These are phyloP conservation scores for Hapsidospora chrysogenum DNA, from an alignment of 495 filamentous ascomycete genomes.

Conservation along the genomic window DNA sequence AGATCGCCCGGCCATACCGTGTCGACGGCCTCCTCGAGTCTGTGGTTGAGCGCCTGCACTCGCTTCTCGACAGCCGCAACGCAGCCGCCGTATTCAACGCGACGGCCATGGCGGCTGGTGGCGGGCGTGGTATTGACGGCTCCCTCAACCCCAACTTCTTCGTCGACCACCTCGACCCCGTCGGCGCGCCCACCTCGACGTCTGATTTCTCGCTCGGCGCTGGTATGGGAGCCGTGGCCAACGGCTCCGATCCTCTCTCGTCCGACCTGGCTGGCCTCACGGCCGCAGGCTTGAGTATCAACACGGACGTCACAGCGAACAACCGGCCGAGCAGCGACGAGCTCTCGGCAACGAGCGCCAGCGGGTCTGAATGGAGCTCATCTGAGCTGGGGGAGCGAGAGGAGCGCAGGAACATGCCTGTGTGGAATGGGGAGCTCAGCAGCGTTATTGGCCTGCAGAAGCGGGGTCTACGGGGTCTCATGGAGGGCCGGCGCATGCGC, in stretches of 20 bases:
- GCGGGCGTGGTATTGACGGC: constrained; percentile 54
- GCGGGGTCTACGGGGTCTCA: constrained; percentile 73
- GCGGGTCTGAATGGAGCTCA: constrained; percentile 30
- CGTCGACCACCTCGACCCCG: constrained; percentile 5
- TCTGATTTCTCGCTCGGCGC: constrained; percentile 8
- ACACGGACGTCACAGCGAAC: constrained; percentile 15
- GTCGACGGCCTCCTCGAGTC: constrained; percentile 86
- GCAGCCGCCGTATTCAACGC: constrained; percentile 97
- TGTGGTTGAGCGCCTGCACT: constrained; percentile 78
- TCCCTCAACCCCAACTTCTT: constrained; percentile 31
- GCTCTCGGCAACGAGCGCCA: constrained; percentile 29
- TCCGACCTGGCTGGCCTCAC: constrained; percentile 7
- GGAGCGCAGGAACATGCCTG: constrained; percentile 25
- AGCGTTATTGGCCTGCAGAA: constrained; percentile 96
- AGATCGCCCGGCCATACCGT: constrained; percentile 84
- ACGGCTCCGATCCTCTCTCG: constrained; percentile 6
- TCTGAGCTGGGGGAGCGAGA: constrained; percentile 24
- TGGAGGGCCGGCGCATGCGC: constrained; percentile 83
- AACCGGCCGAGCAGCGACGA: constrained; percentile 22
- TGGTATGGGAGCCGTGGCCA: constrained; percentile 16
- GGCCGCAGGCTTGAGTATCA: constrained; percentile 17
- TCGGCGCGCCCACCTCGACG: constrained; percentile 6
- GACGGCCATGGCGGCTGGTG: constrained; percentile 92
- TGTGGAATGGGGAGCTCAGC: constrained; percentile 75
- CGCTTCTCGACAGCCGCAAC: constrained; percentile 78